Percentiles rank a stretch among this genome's conserved stretches.
These are phyloP conservation scores for Eustoma russellianum DNA, from an alignment of 257 asterid genomes.

Conservation along the genomic window DNA sequence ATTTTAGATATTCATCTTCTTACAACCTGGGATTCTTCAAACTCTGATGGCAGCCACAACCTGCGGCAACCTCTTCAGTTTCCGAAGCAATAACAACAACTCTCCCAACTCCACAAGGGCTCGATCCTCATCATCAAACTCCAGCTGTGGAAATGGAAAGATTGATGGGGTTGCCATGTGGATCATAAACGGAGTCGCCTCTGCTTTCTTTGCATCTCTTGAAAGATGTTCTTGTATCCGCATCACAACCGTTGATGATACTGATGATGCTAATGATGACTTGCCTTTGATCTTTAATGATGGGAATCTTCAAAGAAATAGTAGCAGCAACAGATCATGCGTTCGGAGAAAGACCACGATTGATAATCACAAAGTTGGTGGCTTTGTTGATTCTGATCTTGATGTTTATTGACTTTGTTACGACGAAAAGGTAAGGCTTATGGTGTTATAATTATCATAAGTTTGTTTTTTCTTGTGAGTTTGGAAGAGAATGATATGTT, in stretches of 20 bases:
- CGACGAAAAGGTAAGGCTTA: neutral
- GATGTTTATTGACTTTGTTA: neutral
- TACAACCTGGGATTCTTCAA: slow-evolving; percentile 2
- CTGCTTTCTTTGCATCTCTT: slow-evolving; percentile 64
- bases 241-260: slow-evolving; percentile 51
- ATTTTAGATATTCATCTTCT: slow-evolving; percentile 5
- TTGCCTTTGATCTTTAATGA: slow-evolving; percentile 50
- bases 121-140: slow-evolving; percentile 22
- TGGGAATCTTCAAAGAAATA: slow-evolving; percentile 15
- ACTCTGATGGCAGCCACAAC: slow-evolving; percentile 32
- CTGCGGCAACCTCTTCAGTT: slow-evolving; percentile 21
- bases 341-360: slow-evolving; percentile 21
- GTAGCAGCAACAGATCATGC: slow-evolving; percentile 7
- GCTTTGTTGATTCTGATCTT: slow-evolving; percentile 16
- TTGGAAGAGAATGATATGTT: neutral
- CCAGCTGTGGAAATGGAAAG: slow-evolving; percentile 24
- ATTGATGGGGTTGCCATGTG: slow-evolving; percentile 69
- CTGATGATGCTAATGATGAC: slow-evolving; percentile 40
- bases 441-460: neutral
- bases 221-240: slow-evolving; percentile 81
- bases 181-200: slow-evolving; percentile 56
- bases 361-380: slow-evolving; percentile 35
- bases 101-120: slow-evolving; percentile 11
- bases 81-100: slow-evolving; percentile 11
- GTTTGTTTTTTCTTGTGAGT: neutral